phyloP scores from a whole-genome alignment of 2,329 filamentous ascomycete species.

The Zarea fungicola region DNA sequence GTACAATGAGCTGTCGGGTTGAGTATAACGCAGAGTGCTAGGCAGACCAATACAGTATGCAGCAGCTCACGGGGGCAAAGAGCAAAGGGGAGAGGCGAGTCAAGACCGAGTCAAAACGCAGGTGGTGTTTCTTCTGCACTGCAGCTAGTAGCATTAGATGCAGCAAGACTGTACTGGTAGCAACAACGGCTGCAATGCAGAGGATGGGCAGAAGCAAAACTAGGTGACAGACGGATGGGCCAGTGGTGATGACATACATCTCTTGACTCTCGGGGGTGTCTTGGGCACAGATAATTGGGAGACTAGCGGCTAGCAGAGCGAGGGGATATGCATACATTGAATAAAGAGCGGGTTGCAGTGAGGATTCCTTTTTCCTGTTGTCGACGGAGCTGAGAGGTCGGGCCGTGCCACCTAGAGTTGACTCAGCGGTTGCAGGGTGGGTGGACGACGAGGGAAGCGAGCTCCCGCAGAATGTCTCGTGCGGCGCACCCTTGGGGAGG shows the following conservation, averaged over 20 bases:
- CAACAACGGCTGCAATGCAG: slow-evolving; percentile 1
- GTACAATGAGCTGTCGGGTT: too few relatives aligned
- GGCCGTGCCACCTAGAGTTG: slow-evolving; percentile 4
- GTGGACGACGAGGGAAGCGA: background rate
- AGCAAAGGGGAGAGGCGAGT: background rate
- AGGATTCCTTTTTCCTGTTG: slow-evolving; percentile 8
- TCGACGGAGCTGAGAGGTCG: background rate
- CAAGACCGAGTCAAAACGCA: background rate
- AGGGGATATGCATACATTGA: slow-evolving; percentile 1
- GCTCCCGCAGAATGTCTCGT: slow-evolving; percentile 5
- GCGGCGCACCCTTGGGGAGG: background rate
- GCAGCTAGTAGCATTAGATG: background rate
- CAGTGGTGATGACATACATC: slow-evolving; percentile 7
- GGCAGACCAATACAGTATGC: background rate
- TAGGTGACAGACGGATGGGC: background rate
- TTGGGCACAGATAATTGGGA: background rate
- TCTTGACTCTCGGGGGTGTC: too few relatives aligned
- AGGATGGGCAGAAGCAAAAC: slow-evolving; percentile 3
- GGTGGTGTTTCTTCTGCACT: background rate
- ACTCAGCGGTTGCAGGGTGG: background rate
- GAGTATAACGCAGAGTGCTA: background rate
- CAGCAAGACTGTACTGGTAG: slow-evolving; percentile 3
- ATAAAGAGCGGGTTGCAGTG: background rate
- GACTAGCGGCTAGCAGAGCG: background rate
- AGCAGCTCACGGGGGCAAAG: background rate